These are phyloP conservation scores for Metschnikowia similis DNA, from an alignment of 805 yeast genomes.

Conservation along the genomic window DNA sequence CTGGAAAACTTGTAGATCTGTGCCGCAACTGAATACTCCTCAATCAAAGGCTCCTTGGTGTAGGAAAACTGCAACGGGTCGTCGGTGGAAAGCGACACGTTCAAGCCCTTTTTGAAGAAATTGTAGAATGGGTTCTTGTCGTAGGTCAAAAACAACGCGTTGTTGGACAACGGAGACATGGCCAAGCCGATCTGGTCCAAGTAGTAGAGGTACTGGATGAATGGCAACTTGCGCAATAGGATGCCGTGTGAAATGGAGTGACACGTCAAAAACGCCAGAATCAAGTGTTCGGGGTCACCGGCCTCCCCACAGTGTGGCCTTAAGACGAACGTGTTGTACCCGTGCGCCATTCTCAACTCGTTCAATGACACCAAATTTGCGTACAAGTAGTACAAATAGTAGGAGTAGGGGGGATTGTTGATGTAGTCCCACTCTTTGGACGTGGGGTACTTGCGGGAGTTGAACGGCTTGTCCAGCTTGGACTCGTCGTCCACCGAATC, in stretches of 20 bases:
- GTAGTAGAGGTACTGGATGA: constrained; percentile 88
- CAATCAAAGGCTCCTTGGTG: constrained; percentile 95
- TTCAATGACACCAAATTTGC: constrained; percentile 85
- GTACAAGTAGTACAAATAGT: constrained; percentile 84
- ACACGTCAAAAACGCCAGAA: constrained; percentile 81
- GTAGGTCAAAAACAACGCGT: constrained; percentile 90
- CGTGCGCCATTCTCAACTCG: constrained; percentile 70
- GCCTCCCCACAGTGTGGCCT: constrained; percentile 99
- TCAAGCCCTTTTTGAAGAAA: constrained; percentile 89
- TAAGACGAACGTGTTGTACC: constrained; percentile 84
- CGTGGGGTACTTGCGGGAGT: constrained; percentile 70
- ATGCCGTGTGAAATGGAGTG: constrained; percentile 97
- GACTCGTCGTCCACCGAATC: constrained; percentile 99
- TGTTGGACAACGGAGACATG: constrained; percentile 96
- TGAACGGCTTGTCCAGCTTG: constrained; percentile 78
- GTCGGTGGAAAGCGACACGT: constrained; percentile 92
- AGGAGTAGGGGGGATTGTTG: constrained; percentile 95
- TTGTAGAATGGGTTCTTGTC: constrained; percentile 94
- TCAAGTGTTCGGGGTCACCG: constrained; percentile 98
- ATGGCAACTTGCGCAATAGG: constrained; percentile 86
- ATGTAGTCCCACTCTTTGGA: constrained; percentile 76
- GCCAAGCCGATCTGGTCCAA: constrained; percentile 96
- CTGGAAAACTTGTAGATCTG: constrained; percentile 91
- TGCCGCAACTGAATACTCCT: constrained; percentile 97
- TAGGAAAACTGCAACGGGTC: constrained; percentile 97